Evolutionary conservation across 345 rosid species (phyloP).

Genomic region (Kernera saxatilis): DNA sequence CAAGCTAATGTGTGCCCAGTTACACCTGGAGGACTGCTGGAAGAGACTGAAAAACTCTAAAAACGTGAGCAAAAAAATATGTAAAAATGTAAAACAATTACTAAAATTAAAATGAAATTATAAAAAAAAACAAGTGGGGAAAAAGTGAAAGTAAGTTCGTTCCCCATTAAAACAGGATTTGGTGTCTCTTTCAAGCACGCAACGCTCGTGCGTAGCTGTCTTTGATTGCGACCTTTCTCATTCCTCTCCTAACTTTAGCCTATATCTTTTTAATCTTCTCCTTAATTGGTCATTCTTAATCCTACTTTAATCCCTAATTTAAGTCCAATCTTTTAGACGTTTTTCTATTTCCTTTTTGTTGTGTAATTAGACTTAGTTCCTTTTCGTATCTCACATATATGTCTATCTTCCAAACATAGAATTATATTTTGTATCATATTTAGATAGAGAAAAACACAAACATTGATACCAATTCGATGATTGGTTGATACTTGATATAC

Average conservation of each 20-base stretch:
- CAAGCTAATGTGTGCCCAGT: conserved; percentile 12
- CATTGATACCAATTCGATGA: neutral
- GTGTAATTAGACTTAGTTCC: neutral
- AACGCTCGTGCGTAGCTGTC: conserved; percentile 29
- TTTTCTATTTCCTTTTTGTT: neutral
- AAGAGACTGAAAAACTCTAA: conserved; percentile 2
- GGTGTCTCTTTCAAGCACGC: conserved; percentile 29
- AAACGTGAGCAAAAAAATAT: neutral
- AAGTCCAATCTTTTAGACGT: neutral
- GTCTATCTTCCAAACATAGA: neutral
- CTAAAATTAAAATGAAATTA: neutral
- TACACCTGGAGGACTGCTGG: conserved; percentile 29
- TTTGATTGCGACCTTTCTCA: conserved; percentile 10
- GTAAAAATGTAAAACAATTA: neutral
- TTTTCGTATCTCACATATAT: neutral
- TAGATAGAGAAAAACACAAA: conserved; percentile 8
- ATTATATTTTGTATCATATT: neutral
- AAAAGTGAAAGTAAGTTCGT: conserved; percentile 12
- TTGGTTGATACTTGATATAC: neutral
- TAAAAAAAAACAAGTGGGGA: neutral
- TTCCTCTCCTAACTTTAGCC: neutral
- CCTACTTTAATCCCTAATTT: neutral
- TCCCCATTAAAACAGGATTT: conserved; percentile 8
- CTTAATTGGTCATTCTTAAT: neutral
- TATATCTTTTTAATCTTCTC: neutral